Conservation (phyloP, 768 basidiomycete genomes). For the Hirschioporus abietinus region DNA sequence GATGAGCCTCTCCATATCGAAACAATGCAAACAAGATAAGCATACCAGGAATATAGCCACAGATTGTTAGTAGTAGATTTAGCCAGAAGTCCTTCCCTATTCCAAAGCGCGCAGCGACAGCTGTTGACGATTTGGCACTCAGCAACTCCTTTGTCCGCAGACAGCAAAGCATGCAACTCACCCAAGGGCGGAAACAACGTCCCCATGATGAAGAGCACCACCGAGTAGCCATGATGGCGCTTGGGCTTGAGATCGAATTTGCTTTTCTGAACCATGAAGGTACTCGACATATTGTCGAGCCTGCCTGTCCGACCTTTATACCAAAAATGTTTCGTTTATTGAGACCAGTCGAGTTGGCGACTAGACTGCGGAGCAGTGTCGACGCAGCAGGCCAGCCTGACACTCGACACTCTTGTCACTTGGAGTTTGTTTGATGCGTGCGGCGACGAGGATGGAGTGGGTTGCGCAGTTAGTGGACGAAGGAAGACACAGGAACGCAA, state of each 20-base stretch:
- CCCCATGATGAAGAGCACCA: conserved; percentile 82
- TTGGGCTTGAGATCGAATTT: conserved; percentile 64
- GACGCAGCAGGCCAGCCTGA: background rate
- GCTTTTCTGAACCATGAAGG: conserved; percentile 4
- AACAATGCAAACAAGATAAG: conserved; percentile 6
- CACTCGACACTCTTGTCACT: background rate
- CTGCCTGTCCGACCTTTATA: background rate
- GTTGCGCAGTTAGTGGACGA: background rate
- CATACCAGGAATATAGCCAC: conserved; percentile 84
- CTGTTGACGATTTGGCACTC: conserved; percentile 33
- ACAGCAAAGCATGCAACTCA: conserved; percentile 28
- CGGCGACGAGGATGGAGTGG: background rate
- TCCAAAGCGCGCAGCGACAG: conserved; percentile 91
- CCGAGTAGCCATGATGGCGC: conserved; percentile 75
- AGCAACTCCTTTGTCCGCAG: conserved; percentile 1
- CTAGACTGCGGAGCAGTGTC: background rate
- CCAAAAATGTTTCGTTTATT: too few species aligned
- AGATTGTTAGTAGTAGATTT: conserved; percentile 82
- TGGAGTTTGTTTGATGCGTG: background rate
- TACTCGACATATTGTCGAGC: background rate
- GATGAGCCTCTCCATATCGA: background rate
- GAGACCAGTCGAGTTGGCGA: background rate
- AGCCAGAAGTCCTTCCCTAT: conserved; percentile 89
- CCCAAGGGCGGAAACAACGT: conserved; percentile 89
- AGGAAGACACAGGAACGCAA: background rate